Conservation (phyloP, 257 asterid species). For the Echites panduratus region DNA sequence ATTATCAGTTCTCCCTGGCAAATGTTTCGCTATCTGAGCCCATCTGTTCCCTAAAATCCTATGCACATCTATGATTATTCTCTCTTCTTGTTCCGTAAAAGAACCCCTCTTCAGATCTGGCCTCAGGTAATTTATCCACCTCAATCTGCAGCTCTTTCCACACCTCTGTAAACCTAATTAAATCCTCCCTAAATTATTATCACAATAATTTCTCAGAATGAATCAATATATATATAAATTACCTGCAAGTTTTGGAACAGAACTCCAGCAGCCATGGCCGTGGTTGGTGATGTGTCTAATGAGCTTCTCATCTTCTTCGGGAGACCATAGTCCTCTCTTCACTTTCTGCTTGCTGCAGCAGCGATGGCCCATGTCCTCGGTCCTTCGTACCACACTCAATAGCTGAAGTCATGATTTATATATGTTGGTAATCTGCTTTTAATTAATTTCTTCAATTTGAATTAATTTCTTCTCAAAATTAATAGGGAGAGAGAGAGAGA, state of each 20-base stretch:
- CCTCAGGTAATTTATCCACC: conserved; percentile 90
- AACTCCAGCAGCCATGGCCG: conserved; percentile 97
- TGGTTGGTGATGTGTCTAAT: conserved; percentile 51
- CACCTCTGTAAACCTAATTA: conserved; percentile 75
- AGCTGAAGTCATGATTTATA: conserved; percentile 18
- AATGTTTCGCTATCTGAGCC: conserved; percentile 96
- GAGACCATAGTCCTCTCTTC: conserved; percentile 93
- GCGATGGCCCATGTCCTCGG: conserved; percentile 62
- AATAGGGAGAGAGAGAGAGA: neutral
- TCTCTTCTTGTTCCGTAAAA: conserved; percentile 73
- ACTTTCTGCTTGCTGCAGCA: conserved; percentile 97
- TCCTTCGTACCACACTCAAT: conserved; percentile 4
- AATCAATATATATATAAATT: neutral
- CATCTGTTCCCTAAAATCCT: conserved; percentile 81
- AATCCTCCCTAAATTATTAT: too few species aligned
- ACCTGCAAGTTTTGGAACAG: conserved; percentile 55
- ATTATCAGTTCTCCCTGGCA: conserved; percentile 92
- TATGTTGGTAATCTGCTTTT: conserved; percentile 2
- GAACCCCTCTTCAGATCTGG: conserved; percentile 93
- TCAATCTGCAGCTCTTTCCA: conserved; percentile 85
- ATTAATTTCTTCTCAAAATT: conserved; percentile 18
- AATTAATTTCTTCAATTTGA: neutral
- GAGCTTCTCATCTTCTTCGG: conserved; percentile 90
- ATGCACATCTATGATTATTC: conserved; percentile 76
- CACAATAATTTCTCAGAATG: too few species aligned